A percentile compares a stretch with the other conserved stretches of the same genome.
phyloP scores from a whole-genome alignment of 257 asterid species.

The Forsythia suspensa region DNA sequence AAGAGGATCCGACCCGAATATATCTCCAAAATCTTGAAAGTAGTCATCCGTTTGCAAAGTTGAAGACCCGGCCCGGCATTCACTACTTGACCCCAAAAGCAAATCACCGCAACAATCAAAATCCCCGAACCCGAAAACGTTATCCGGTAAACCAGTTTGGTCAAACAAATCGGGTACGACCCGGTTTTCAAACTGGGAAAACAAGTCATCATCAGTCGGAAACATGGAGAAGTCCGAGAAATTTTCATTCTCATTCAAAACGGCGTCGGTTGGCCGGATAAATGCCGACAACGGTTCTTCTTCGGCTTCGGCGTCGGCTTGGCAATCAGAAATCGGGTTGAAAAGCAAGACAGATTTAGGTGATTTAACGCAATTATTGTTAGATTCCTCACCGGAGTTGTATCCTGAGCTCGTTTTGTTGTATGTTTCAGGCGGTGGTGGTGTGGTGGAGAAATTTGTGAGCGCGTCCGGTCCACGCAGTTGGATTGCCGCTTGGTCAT shows the following conservation, averaged over 20 bases:
- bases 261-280: constrained; percentile 26
- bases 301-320: constrained; percentile 45
- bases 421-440: constrained; percentile 29
- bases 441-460: constrained; percentile 55
- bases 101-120: constrained; percentile 29
- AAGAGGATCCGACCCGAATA: constrained; percentile 91
- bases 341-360: constrained; percentile 79
- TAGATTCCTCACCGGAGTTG: constrained; percentile 78
- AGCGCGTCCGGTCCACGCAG: constrained; percentile 96
- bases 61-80: constrained; percentile 17
- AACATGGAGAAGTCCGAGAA: constrained; percentile 47
- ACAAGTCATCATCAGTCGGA: constrained; percentile 40
- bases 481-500: constrained; percentile 96
- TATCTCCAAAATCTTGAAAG: constrained; percentile 72
- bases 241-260: constrained; percentile 18
- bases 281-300: constrained; percentile 22
- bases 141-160: constrained; percentile 36
- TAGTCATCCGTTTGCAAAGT: constrained; percentile 51
- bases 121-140: constrained; percentile 34
- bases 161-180: constrained; percentile 53
- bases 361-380: constrained; percentile 43
- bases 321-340: constrained; percentile 46
- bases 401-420: constrained; percentile 44
- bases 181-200: constrained; percentile 49
- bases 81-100: constrained; percentile 42